Base-by-base conservation (phyloP, 306 rosid genomes). In the Cucumis melo region DNA sequence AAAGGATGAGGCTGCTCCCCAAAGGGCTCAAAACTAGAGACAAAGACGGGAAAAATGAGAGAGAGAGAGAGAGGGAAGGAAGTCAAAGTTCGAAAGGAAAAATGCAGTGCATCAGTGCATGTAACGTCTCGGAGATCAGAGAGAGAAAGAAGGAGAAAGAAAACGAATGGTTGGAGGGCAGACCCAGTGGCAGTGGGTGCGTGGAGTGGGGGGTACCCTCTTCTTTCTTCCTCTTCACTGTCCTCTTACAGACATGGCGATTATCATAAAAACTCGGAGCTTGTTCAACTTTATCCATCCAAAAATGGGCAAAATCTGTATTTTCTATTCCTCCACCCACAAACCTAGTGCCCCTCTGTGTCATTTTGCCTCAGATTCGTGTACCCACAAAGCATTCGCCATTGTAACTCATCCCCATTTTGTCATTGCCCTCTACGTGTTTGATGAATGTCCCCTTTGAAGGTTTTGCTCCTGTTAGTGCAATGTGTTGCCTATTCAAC, bases 401-500 rank as follows among this genome's bases (percentile, higher is more conserved):
- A 21, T 71, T 10, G 23, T 24, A 48, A 71, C 23, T 0, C 54
- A 48, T n/a, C 57, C 38, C 54, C 23, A 24, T 48, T 71, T 71
- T 17, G 58, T 71, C 75, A 71, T 8, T 71, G 58, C 42, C 41
- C 76, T 51, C 60, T 72, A 50, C 44, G 59, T 50, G 76, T 72
- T 72, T 32, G 59, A 27, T 72, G n/a, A 72, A 72, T 24, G 60
- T 72, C 76, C 24, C 60, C 76, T 8, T 50, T 14, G 17, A 72
- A 50, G 24, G 27, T 46, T 29, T 16, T 50, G 60, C 59, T 27
- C 38, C 10, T 72, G 23, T 8, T 48, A 24, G 34, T 50, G 44
- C 60, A 72, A 48, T 15, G 21, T 72, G 16, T 72, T 48, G 27
- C 44, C 24, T 42, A 50, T 72, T 70, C 57, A 72, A 16, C 59